Evolutionary conservation across 306 rosid species (phyloP).

Genomic region (Vigna angularis): DNA sequence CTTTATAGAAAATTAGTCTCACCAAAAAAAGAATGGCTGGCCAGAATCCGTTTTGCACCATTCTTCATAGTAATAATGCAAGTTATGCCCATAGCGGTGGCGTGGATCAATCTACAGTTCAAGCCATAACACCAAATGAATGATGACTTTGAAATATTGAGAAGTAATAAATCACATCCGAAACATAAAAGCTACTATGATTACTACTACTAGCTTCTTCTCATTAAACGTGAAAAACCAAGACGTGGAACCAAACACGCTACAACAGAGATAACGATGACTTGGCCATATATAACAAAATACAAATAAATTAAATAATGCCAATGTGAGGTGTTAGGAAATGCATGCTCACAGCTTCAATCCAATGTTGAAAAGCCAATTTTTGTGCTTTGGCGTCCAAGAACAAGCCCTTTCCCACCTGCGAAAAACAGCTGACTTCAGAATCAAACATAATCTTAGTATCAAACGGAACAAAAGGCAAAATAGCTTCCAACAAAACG

Average conservation of each 20-base stretch:
- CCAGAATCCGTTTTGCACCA: constrained; percentile 86
- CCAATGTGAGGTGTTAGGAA: not conserved
- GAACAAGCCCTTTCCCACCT: constrained; percentile 94
- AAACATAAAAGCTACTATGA: not conserved
- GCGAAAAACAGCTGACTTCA: constrained; percentile 46
- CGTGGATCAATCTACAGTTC: constrained; percentile 87
- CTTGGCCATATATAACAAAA: constrained; percentile 17
- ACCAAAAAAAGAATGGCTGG: constrained; percentile 96
- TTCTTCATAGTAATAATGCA: constrained; percentile 77
- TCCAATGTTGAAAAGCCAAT: constrained; percentile 98
- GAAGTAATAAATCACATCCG: not conserved
- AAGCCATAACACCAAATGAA: not conserved
- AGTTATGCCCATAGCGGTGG: constrained; percentile 95
- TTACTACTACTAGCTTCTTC: not conserved
- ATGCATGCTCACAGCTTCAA: constrained; percentile 77
- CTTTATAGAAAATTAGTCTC: constrained; percentile 23
- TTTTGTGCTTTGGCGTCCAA: constrained; percentile 88
- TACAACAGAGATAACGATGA: not conserved
- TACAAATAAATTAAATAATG: not conserved
- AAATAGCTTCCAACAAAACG: constrained; percentile 1
- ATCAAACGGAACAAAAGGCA: not conserved
- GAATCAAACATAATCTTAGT: constrained; percentile 28
- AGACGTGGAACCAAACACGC: not conserved
- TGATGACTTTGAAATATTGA: not conserved
- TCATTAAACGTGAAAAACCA: not conserved